Conservation (phyloP, 768 basidiomycete species). For the Mycena vulgaris region DNA sequence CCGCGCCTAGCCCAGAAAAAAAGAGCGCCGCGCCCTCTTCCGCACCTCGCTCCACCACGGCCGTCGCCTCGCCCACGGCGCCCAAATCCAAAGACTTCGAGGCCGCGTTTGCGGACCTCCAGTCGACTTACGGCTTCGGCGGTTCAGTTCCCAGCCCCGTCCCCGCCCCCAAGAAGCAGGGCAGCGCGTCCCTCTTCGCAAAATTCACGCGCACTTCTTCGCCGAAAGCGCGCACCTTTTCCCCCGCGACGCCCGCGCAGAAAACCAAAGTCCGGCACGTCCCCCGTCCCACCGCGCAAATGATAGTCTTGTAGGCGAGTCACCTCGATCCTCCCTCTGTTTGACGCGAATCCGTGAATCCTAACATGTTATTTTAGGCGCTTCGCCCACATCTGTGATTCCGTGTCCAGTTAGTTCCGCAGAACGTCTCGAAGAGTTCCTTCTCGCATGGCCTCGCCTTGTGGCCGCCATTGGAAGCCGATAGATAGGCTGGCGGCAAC, state of each 20-base stretch:
- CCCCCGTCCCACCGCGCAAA: constrained; percentile 3
- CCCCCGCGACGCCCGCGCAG: neutral
- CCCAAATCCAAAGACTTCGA: constrained; percentile 23
- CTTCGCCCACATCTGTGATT: too few species aligned
- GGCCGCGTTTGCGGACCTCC: constrained; percentile 27
- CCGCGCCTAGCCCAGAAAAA: too few species aligned
- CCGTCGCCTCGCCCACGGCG: constrained; percentile 14
- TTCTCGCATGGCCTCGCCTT: too few species aligned
- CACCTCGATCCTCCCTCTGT: neutral
- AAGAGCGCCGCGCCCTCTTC: neutral
- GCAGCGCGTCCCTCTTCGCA: neutral
- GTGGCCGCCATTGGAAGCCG: too few species aligned
- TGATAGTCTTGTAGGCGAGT: neutral
- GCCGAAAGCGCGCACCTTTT: neutral
- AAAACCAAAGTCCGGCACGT: neutral
- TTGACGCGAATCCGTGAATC: too few species aligned
- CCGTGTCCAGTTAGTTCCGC: too few species aligned
- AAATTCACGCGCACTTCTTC: constrained; percentile 3
- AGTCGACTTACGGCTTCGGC: constrained; percentile 28
- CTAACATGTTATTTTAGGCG: too few species aligned
- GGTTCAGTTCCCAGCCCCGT: constrained; percentile 9
- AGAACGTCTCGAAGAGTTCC: too few species aligned
- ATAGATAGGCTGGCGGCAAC: too few species aligned
- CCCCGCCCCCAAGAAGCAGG: neutral
- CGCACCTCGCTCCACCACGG: neutral